phyloP scores from a whole-genome alignment of 108 stramenopile species.

The Cyclostephanos invisitatus region DNA sequence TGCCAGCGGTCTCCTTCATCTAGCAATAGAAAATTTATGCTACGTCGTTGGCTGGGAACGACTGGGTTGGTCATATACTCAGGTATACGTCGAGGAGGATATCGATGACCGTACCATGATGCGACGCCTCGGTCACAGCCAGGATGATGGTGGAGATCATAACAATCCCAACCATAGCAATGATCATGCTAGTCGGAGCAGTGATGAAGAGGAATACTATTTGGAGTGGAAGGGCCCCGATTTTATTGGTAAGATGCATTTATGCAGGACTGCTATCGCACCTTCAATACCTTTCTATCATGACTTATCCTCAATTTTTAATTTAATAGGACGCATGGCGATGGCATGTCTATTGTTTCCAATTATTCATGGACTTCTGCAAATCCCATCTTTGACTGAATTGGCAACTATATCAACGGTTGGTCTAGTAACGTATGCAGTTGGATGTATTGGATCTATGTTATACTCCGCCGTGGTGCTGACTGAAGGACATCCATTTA shows the following conservation, averaged over 20 bases:
- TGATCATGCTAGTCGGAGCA: conserved; percentile 13
- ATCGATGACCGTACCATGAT: background rate
- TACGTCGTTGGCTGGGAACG: conserved; percentile 49
- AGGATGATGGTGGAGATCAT: conserved; percentile 12
- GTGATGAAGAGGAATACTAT: conserved; percentile 33
- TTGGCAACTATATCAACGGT: conserved; percentile 35
- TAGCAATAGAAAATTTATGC: conserved; percentile 49
- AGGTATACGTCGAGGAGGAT: conserved; percentile 22
- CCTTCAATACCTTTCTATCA: background rate
- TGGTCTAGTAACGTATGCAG: conserved; percentile 36
- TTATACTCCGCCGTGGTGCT: conserved; percentile 39
- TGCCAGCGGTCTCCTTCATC: conserved; percentile 44
- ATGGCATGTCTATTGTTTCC: conserved; percentile 46
- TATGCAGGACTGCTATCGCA: background rate
- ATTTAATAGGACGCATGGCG: conserved; percentile 19
- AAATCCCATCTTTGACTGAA: conserved; percentile 41
- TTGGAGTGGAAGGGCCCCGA: conserved; percentile 44
- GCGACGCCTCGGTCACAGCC: conserved; percentile 17
- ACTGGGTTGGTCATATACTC: conserved; percentile 40
- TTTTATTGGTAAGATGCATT: conserved; percentile 7
- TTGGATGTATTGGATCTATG: conserved; percentile 50
- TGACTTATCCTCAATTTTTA: background rate
- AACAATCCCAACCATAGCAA: conserved; percentile 7
- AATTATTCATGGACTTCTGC: conserved; percentile 41
- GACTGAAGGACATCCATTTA: conserved; percentile 37